These are phyloP conservation scores for Russula ochroleuca DNA, from an alignment of 768 basidiomycete species.

Conservation along the genomic window DNA sequence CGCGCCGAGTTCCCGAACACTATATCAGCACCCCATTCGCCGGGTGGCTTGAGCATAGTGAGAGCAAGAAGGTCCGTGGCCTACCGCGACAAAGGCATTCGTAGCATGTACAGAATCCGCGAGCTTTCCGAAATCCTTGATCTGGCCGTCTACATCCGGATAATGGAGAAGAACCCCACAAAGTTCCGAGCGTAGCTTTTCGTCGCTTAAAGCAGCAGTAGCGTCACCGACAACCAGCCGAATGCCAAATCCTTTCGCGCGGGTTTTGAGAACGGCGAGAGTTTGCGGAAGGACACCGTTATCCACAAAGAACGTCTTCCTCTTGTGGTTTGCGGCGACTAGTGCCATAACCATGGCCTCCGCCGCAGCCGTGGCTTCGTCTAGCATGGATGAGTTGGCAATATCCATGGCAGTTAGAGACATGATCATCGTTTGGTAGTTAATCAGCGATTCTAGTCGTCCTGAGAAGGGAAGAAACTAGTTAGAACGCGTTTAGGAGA, in stretches of 20 bases:
- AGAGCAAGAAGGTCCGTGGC: constrained; percentile 92
- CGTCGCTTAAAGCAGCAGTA: constrained; percentile 46
- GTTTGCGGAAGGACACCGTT: constrained; percentile 83
- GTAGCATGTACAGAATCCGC: constrained; percentile 63
- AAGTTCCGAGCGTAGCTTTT: constrained; percentile 53
- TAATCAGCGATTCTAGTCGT: constrained; percentile 92
- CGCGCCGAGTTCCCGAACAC: constrained; percentile 93
- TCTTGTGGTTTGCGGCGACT: constrained; percentile 60
- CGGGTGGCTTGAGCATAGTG: constrained; percentile 89
- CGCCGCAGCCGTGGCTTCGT: constrained; percentile 92
- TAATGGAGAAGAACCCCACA: constrained; percentile 93
- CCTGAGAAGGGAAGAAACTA: constrained; percentile 43
- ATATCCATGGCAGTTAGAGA: constrained; percentile 94
- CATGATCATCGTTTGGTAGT: constrained; percentile 95
- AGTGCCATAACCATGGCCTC: constrained; percentile 98
- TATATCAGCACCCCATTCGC: constrained; percentile 98
- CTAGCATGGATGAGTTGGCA: constrained; percentile 91
- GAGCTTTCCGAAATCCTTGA: constrained; percentile 68
- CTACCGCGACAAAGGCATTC: constrained; percentile 78
- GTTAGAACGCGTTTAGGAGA: constrained; percentile 1
- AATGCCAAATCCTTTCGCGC: constrained; percentile 93
- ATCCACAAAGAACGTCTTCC: constrained; percentile 82
- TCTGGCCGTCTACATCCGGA: constrained; percentile 81
- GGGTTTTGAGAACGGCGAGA: constrained; percentile 79
- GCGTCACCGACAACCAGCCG: constrained; percentile 68